Conservation (phyloP, 2,329 filamentous ascomycete genomes). For the Thermothelomyces thermophilus region DNA sequence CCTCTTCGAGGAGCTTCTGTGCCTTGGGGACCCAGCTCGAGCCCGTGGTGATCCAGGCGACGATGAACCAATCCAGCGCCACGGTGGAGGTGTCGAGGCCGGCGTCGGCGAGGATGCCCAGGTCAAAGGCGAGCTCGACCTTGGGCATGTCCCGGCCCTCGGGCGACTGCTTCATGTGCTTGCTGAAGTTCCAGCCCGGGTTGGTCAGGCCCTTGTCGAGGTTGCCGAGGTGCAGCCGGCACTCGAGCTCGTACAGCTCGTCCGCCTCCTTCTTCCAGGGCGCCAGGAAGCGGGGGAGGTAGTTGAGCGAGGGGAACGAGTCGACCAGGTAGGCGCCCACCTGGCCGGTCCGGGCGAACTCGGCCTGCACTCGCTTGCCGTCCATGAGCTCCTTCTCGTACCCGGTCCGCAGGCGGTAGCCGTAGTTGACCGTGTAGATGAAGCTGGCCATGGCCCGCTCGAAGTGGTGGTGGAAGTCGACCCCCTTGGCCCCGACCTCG, state of each 20-base stretch:
- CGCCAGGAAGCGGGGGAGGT: constrained; percentile 32
- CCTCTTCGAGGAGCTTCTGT: no score
- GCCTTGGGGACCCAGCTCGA: no score
- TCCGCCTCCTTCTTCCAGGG: constrained; percentile 32
- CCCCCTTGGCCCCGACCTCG: constrained; percentile 19
- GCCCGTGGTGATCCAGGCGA: no score
- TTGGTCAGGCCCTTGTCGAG: no score
- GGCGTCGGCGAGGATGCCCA: no score
- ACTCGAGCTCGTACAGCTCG: constrained; percentile 23
- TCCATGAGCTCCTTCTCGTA: constrained; percentile 24
- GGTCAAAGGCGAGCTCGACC: no score
- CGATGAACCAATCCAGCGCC: no score
- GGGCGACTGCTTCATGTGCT: no score
- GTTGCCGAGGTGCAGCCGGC: constrained; percentile 26
- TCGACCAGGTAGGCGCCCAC: constrained; percentile 36
- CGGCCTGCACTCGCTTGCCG: constrained; percentile 24
- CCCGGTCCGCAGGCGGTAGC: constrained; percentile 25
- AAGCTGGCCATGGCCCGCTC: constrained; percentile 34
- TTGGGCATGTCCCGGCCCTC: no score
- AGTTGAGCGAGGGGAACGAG: constrained; percentile 36
- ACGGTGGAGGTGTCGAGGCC: no score
- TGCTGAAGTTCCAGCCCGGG: constrained; percentile 31
- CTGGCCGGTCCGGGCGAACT: constrained; percentile 25
- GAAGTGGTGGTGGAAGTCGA: constrained; percentile 28
- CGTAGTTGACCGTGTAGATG: constrained; percentile 34